These are phyloP conservation scores for Aspergillus nomiae DNA, from an alignment of 2,329 filamentous ascomycete species.

Conservation along the genomic window DNA sequence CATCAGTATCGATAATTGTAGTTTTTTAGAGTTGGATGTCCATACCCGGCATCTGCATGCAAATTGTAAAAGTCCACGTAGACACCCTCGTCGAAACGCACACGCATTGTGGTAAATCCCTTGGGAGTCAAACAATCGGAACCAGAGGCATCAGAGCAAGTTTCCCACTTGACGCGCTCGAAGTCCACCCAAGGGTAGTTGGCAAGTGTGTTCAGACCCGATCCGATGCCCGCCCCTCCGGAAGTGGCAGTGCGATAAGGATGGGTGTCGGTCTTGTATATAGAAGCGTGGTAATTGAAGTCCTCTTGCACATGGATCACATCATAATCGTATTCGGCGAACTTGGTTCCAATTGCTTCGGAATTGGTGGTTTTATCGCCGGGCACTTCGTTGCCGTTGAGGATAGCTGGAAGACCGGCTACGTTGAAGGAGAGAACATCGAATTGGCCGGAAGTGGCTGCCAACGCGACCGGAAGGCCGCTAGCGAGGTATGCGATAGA, in stretches of 20 bases:
- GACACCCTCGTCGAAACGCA: conserved; percentile 54
- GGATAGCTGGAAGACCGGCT: conserved; percentile 55
- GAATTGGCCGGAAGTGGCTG: conserved; percentile 47
- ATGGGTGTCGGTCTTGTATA: conserved; percentile 57
- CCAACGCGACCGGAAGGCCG: conserved; percentile 4
- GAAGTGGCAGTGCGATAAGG: conserved; percentile 64
- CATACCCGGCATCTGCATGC: conserved; percentile 64
- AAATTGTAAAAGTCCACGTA: conserved; percentile 68
- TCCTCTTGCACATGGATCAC: conserved; percentile 69
- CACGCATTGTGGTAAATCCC: conserved; percentile 69
- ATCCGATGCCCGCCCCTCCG: conserved; percentile 65
- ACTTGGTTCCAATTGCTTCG: conserved; percentile 57
- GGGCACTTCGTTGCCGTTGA: conserved; percentile 63
- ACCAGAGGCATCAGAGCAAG: conserved; percentile 53
- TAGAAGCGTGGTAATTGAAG: conserved; percentile 67
- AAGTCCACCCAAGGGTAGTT: conserved; percentile 61
- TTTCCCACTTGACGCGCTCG: conserved; percentile 60
- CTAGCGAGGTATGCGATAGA: neutral
- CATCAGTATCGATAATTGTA: neutral
- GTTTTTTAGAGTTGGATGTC: too few relatives aligned
- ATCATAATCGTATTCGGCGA: conserved; percentile 60
- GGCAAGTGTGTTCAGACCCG: conserved; percentile 65
- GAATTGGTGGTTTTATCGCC: conserved; percentile 65
- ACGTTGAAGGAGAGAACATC: conserved; percentile 61
- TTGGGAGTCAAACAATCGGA: conserved; percentile 69